Conservation (phyloP, 345 rosid species). For the Euclidium syriacum region DNA sequence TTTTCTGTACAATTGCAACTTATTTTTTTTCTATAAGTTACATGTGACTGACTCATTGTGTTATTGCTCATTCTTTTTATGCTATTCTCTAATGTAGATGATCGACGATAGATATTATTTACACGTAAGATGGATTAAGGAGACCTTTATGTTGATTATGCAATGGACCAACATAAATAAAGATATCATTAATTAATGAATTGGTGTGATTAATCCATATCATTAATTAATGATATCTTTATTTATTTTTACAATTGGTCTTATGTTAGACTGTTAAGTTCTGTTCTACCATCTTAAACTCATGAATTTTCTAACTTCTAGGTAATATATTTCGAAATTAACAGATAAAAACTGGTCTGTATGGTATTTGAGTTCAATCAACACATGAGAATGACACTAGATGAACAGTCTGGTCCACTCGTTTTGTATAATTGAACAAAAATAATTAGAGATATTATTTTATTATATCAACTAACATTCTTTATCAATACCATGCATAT, state of each 20-base stretch:
- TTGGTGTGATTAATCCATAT: neutral
- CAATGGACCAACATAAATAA: no score
- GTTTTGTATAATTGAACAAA: neutral
- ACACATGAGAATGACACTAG: neutral
- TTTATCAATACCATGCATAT: neutral
- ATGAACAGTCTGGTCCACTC: conserved; percentile 1
- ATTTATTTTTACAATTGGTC: neutral
- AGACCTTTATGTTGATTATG: no score
- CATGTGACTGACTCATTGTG: neutral
- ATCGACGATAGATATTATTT: no score
- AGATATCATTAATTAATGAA: neutral
- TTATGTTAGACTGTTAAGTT: neutral
- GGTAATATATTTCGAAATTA: neutral
- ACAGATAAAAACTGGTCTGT: neutral
- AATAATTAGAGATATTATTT: neutral
- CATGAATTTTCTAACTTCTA: no score
- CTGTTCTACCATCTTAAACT: neutral
- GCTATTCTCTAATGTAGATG: neutral
- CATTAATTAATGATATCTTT: neutral
- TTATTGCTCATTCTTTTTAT: neutral
- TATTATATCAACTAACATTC: neutral
- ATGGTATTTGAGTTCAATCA: neutral
- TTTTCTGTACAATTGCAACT: no score
- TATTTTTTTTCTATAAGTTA: neutral
- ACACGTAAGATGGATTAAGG: neutral